Percentiles rank a stretch among this genome's conserved stretches.
Evolutionary conservation across 306 rosid species (phyloP).

Genomic region (Canavalia gladiata): DNA sequence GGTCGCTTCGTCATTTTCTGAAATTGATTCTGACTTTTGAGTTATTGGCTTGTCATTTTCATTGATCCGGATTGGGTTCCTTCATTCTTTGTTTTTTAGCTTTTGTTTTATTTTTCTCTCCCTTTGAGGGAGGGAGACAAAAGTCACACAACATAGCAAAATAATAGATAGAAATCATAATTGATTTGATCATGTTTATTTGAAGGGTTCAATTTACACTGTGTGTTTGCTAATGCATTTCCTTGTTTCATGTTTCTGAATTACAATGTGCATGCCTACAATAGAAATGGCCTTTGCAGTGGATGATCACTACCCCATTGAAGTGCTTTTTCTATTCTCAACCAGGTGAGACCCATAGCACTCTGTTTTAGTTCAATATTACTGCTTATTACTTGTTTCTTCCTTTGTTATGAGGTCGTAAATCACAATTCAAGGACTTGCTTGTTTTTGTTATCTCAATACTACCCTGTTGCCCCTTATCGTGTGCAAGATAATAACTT

Average conservation of each 20-base stretch:
- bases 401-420: neutral
- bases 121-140: no score
- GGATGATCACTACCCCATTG: conserved; percentile 99
- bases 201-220: neutral
- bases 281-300: conserved; percentile 95
- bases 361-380: conserved; percentile 15
- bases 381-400: conserved; percentile 1
- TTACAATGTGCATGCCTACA: conserved; percentile 92
- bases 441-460: no score
- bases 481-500: neutral
- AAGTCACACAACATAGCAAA: no score
- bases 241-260: conserved; percentile 47
- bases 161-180: no score
- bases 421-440: no score
- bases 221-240: conserved; percentile 6
- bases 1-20: conserved; percentile 50
- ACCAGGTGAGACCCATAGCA: conserved; percentile 68
- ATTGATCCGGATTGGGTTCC: conserved; percentile 41
- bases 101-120: neutral
- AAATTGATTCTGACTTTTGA: neutral
- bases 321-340: conserved; percentile 92
- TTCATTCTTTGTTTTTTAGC: neutral
- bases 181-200: neutral
- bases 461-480: neutral
- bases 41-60: neutral